Percentiles rank a stretch among this genome's conserved stretches.
These are phyloP conservation scores for Vachellia collinsii DNA, from an alignment of 306 rosid species.

Conservation along the genomic window DNA sequence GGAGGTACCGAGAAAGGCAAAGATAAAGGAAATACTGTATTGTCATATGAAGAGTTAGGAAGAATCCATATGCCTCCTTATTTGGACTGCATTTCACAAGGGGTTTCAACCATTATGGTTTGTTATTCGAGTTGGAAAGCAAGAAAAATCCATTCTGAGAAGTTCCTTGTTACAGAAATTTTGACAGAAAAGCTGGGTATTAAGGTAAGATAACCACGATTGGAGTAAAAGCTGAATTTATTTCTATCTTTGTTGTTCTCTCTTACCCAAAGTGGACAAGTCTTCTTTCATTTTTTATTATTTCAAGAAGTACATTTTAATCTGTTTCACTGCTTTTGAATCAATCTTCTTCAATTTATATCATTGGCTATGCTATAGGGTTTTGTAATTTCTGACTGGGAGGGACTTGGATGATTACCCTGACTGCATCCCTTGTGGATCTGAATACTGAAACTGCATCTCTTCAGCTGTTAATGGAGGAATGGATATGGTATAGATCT, in stretches of 20 bases:
- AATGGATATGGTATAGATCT: slow-evolving; percentile 76
- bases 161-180: slow-evolving; percentile 68
- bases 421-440: slow-evolving; percentile 46
- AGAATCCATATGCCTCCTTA: slow-evolving; percentile 86
- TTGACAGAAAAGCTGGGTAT: slow-evolving; percentile 81
- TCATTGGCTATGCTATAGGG: slow-evolving; percentile 55
- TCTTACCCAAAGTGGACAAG: background rate
- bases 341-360: too few species aligned
- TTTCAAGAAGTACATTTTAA: too few species aligned
- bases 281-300: background rate
- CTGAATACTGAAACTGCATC: slow-evolving; percentile 69
- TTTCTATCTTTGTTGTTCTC: slow-evolving; percentile 17
- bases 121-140: slow-evolving; percentile 93
- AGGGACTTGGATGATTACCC: slow-evolving; percentile 56
- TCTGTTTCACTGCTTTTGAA: slow-evolving; percentile 23
- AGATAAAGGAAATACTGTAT: slow-evolving; percentile 76
- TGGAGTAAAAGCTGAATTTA: background rate
- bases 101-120: slow-evolving; percentile 90
- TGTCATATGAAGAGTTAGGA: slow-evolving; percentile 75
- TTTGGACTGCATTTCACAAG: slow-evolving; percentile 79
- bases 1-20: slow-evolving; percentile 84
- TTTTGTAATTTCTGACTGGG: slow-evolving; percentile 87
- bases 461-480: slow-evolving; percentile 73
- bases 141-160: slow-evolving; percentile 61
- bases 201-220: slow-evolving; percentile 53